Base-by-base conservation (phyloP, 176 grass and related monocot species). In the Metroxylon sagu region DNA sequence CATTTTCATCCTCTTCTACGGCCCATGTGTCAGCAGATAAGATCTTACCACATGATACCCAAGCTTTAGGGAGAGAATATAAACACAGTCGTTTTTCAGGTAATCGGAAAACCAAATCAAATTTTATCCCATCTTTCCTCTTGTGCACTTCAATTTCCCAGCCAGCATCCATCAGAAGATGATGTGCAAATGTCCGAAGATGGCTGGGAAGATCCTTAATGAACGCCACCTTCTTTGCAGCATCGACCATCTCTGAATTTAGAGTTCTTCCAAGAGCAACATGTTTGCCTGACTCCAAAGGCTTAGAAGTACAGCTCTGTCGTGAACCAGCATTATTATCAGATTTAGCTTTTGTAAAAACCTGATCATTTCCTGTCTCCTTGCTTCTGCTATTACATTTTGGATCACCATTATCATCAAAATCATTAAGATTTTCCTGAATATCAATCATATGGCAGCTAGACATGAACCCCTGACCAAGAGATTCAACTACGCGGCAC, bases 161-260 rank as follows among this genome's bases (percentile, higher is more conserved):
- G 23, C 86, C 86, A 19, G 61, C 80, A 52, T 87, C 80, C 35
- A 60, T 69, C 71, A 96, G 69, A 31, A 96, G 75, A 83, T 83
- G 86, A 68, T 79, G 79, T 31, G 91, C 86, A 27, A 90, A 80
- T 49, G 74, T 55, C 8, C 80, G 86, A 39, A 96, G 91, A 87
- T 77, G 68, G 21, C 70, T 74, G 56, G 69, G 76, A 69, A 96
- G 80, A 53, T 74, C 43, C 60, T 50, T 67, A 71, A 58, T 25
- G 19, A 51, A 56, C 16, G 52, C 53, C 3, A 28, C 48, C 30
- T 59, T 64, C 70, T 29, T 64, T 55, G 30, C 6, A 59, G 70
- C 30, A 76, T 73, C 60, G 28, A 84, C 19, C 30, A 14, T 68
- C 52, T 74, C 66, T 63, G 64, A 48, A 72, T 74, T 74, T 50